These are phyloP conservation scores for Sonneratia caseolaris DNA, from an alignment of 345 rosid genomes.

Conservation along the genomic window DNA sequence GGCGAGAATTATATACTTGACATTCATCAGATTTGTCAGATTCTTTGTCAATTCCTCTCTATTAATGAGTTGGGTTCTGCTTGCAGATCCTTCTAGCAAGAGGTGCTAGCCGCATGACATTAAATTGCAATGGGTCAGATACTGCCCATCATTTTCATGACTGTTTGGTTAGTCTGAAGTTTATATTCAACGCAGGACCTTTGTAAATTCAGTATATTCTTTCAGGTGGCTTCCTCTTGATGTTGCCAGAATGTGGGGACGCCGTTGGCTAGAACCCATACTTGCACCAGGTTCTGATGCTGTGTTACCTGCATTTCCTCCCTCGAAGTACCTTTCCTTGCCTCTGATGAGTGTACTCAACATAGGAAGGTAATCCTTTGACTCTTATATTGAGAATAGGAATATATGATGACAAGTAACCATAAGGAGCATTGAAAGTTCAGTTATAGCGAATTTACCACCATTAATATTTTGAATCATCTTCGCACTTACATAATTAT, in stretches of 20 bases:
- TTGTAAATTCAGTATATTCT: background rate
- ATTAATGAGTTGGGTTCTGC: constrained; percentile 12
- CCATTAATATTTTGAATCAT: too few species aligned
- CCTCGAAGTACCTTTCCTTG: constrained; percentile 69
- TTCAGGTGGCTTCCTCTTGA: constrained; percentile 69
- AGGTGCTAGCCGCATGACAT: constrained; percentile 58
- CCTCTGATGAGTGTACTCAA: constrained; percentile 83
- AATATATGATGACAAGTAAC: background rate
- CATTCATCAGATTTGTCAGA: background rate
- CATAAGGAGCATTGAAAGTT: background rate
- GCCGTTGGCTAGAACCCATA: constrained; percentile 63
- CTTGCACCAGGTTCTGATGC: constrained; percentile 33
- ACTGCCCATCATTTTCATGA: background rate
- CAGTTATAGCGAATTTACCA: too few species aligned
- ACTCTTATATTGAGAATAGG: too few species aligned
- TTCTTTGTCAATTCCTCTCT: background rate
- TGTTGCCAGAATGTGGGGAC: constrained; percentile 83
- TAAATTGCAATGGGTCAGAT: constrained; percentile 74
- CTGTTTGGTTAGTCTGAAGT: background rate
- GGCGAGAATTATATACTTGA: constrained; percentile 25
- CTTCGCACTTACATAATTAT: too few species aligned
- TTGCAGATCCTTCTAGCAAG: constrained; percentile 69
- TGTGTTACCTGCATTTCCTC: constrained; percentile 21
- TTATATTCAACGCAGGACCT: background rate
- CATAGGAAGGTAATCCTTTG: constrained; percentile 56